Conservation (phyloP, 257 asterid genomes). For the Jacaranda mimosifolia region DNA sequence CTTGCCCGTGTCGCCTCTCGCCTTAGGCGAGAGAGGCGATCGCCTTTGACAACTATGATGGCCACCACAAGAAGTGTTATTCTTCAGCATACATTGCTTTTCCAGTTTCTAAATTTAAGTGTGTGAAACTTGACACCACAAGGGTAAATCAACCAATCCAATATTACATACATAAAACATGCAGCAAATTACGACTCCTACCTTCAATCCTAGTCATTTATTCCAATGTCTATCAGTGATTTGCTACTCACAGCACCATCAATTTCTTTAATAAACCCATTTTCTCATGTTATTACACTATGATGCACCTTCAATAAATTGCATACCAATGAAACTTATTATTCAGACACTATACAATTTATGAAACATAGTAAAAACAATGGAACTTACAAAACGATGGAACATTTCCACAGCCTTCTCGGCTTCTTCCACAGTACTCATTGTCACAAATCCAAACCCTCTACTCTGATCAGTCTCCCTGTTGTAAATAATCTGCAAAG, state of each 20-base stretch:
- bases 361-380: not conserved
- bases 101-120: not conserved
- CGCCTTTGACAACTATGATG: not conserved
- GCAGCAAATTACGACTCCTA: slow-evolving; percentile 6
- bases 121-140: not conserved
- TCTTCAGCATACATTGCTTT: not conserved
- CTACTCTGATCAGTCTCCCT: slow-evolving; percentile 85
- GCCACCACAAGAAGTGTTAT: not conserved
- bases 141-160: not conserved
- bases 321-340: not conserved
- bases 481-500: slow-evolving; percentile 73
- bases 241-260: not conserved
- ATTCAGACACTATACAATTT: slow-evolving; percentile 1
- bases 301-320: not conserved
- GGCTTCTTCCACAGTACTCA: slow-evolving; percentile 91
- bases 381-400: slow-evolving; percentile 75
- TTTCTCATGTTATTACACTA: slow-evolving; percentile 17
- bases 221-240: slow-evolving; percentile 11
- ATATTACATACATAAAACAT: not conserved
- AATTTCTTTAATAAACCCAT: slow-evolving; percentile 2
- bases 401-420: slow-evolving; percentile 86
- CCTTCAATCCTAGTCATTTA: not conserved
- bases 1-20: too few species aligned
- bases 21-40: too few species aligned
- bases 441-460: slow-evolving; percentile 95